Evolutionary conservation across 1,139 yeast genomes (phyloP).

Genomic region (Yamadazyma trypodendri): DNA sequence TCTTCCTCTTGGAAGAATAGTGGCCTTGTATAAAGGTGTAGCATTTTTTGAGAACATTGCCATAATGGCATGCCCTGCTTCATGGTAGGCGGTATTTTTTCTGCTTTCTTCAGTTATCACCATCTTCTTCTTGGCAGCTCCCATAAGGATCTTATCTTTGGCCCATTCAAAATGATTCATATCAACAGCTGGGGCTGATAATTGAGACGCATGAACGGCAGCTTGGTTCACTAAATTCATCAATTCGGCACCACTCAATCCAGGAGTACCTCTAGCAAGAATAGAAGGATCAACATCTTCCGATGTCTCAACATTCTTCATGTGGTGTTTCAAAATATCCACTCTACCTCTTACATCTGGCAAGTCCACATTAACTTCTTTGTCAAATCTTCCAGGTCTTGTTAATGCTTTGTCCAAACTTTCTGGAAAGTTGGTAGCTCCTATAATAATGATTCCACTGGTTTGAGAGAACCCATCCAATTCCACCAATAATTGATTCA

Average conservation of each 20-base stretch:
- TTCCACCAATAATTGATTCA: conserved; percentile 92
- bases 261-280: conserved; percentile 96
- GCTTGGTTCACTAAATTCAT: conserved; percentile 97
- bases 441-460: conserved; percentile 90
- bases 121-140: conserved; percentile 97
- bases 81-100: conserved; percentile 94
- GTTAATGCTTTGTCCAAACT: conserved; percentile 94
- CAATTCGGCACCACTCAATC: conserved; percentile 94
- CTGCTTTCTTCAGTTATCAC: conserved; percentile 94
- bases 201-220: conserved; percentile 93
- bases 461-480: conserved; percentile 95
- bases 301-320: conserved; percentile 84
- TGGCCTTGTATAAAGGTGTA: conserved; percentile 92
- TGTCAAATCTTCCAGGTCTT: conserved; percentile 98
- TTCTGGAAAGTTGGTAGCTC: conserved; percentile 98
- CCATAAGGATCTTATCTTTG: conserved; percentile 94
- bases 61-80: conserved; percentile 99
- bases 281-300: conserved; percentile 83
- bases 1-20: conserved; percentile 93
- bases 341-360: conserved; percentile 98
- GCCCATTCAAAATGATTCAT: conserved; percentile 98
- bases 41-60: conserved; percentile 97
- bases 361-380: conserved; percentile 89
- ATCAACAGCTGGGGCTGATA: conserved; percentile 85
- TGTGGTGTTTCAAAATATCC: conserved; percentile 87